phyloP scores from a whole-genome alignment of 2,329 filamentous ascomycete species.

The Verticillium zaregamsianum region DNA sequence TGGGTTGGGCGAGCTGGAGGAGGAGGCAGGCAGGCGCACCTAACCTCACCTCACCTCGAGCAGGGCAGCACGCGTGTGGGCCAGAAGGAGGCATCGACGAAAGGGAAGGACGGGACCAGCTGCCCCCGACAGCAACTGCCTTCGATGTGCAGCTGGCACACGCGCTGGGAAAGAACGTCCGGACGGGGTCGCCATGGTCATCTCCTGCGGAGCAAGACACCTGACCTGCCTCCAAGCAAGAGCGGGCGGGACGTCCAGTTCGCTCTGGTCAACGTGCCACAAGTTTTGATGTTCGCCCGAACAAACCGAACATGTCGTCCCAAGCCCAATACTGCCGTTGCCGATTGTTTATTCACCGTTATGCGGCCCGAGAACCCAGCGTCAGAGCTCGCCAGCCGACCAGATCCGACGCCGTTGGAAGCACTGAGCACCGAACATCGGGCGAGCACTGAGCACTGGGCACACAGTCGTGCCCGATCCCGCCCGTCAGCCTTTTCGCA shows the following conservation, averaged over 20 bases:
- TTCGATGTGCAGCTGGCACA: too few species aligned
- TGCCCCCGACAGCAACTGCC: too few species aligned
- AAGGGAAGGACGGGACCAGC: too few species aligned
- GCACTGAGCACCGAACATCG: neutral
- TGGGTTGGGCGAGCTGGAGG: neutral
- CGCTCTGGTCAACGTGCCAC: too few species aligned
- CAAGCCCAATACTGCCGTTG: neutral
- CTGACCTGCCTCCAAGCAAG: too few species aligned
- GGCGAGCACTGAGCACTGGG: neutral
- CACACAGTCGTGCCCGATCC: neutral
- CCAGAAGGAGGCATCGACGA: too few species aligned
- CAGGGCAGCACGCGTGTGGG: too few species aligned
- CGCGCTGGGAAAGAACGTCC: too few species aligned
- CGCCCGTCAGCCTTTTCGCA: neutral
- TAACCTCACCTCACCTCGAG: neutral
- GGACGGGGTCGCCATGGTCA: too few species aligned
- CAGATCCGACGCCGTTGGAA: neutral
- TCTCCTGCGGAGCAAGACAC: too few species aligned
- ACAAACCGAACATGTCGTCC: neutral
- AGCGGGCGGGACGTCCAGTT: too few species aligned
- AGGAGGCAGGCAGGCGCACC: neutral
- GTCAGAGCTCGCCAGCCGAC: neutral
- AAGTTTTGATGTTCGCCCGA: too few species aligned
- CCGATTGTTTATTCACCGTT: neutral
- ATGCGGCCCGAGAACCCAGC: neutral